Base-by-base conservation (phyloP, 1,139 yeast genomes). In the Scheffersomyces insectosa region DNA sequence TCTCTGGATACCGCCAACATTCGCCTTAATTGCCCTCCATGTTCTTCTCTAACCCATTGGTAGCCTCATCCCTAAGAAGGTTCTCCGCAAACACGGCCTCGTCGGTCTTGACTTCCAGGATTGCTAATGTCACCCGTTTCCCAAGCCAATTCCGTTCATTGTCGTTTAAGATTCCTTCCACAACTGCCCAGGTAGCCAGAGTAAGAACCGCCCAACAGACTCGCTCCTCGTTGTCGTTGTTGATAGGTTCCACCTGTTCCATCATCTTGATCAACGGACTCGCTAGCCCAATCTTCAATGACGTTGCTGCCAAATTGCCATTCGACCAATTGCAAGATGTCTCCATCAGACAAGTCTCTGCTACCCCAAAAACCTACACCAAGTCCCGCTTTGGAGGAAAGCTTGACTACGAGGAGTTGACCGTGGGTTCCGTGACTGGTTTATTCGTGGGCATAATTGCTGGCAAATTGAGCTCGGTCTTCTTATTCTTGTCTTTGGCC, bases 381-480 rank as follows among this genome's bases (percentile, higher is more conserved):
- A 30, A 30, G 30, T 31, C 33, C 9, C 23, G 38, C 28, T 68
- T 74, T 43, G 66, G 65, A 13, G 74, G 75, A 0, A 66, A 60
- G 44, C 60, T 82, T 46, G 77, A 82, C 59, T 85, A 85, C 58
- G 79, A 80, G 54, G 88, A 85, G 56, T 68, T 85, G 54, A 77
- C 89, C 12, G 64, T 83, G 46, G 93, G 93, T 4, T 82, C 88
- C 3, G 71, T 85, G 51, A 70, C 82, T 5, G 93, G 93, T 0
- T 65, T 84, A 44, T 70, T 81, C 38, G 54, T 80, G 41, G 93
- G 93, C 1, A 70, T 80, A 36, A 67, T 85, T 20, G 72, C 79
- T 15, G 90, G 91, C n/a, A 83, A 83, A 57, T 67, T 85, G 45
- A 77, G 85, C 45, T 72, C 81, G 28, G 72, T 82, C 27, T 67